Evolutionary conservation across 139 green algal species (phyloP).

Genomic region (Tetraselmis chui): DNA sequence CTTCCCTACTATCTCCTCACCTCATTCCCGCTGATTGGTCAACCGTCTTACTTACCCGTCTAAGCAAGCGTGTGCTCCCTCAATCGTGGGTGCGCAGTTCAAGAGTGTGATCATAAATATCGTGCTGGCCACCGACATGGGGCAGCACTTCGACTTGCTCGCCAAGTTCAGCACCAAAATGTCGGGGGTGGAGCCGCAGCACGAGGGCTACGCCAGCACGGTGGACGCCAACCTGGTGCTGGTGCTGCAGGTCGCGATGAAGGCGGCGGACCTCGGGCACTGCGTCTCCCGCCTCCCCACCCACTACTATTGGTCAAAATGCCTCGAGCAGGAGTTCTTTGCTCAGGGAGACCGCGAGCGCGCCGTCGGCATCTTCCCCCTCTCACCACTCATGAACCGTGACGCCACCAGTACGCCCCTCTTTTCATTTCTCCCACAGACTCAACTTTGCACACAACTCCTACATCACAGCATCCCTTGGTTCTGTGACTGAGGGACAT

Average conservation of each 20-base stretch:
- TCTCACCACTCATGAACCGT: neutral
- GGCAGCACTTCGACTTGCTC: neutral
- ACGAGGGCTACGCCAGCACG: neutral
- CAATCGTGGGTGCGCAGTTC: neutral
- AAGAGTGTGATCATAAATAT: neutral
- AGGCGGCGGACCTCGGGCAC: conserved; percentile 30
- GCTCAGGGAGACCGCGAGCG: conserved; percentile 18
- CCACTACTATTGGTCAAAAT: conserved; percentile 23
- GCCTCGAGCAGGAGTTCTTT: conserved; percentile 30
- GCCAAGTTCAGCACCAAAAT: neutral
- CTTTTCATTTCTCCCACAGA: neutral
- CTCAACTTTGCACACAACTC: too few relatives aligned
- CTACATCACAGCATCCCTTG: too few relatives aligned
- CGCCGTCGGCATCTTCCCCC: neutral
- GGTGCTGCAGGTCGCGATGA: conserved; percentile 25
- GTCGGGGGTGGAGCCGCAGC: neutral
- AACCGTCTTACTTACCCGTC: neutral
- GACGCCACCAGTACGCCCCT: neutral
- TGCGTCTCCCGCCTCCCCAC: neutral
- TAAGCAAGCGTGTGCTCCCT: neutral
- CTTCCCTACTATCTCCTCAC: neutral
- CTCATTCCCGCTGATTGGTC: neutral
- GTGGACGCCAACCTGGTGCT: neutral
- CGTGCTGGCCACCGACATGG: neutral
- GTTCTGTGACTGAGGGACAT: neutral